A percentile compares a stretch with the other conserved stretches of the same genome.
These are phyloP conservation scores for Zizania palustris DNA, from an alignment of 202 grass and related monocot species.

Conservation along the genomic window DNA sequence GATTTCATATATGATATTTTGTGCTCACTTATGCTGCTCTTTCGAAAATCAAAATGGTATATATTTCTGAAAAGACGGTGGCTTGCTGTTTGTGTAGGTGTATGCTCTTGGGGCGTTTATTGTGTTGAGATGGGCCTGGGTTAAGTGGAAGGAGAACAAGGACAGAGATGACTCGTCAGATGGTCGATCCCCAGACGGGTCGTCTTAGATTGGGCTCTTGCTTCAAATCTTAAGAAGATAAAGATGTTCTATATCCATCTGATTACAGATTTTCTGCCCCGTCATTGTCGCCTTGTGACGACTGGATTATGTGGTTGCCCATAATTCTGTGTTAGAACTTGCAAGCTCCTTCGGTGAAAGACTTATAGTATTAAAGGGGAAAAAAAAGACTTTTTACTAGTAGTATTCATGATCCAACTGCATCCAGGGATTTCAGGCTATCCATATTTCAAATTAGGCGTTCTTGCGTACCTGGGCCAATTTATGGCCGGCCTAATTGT, in stretches of 20 bases:
- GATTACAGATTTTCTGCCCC: conserved; percentile 4
- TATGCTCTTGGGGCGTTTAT: conserved; percentile 80
- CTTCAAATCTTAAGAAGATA: conserved; percentile 20
- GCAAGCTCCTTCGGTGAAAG: neutral
- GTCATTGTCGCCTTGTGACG: neutral
- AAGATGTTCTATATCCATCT: neutral
- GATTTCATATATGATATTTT: neutral
- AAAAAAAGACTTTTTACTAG: neutral
- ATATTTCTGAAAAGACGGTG: neutral
- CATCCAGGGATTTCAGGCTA: too few relatives aligned
- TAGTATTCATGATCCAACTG: neutral
- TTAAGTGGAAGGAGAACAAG: conserved; percentile 68
- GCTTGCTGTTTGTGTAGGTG: conserved; percentile 47
- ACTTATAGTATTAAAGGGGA: neutral
- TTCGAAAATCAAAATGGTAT: neutral
- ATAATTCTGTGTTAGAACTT: neutral
- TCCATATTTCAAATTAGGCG: too few relatives aligned
- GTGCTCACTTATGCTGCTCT: neutral
- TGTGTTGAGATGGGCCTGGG: conserved; percentile 72
- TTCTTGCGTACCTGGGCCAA: neutral
- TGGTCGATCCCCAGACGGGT: conserved; percentile 14
- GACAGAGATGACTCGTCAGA: conserved; percentile 49
- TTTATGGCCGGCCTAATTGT: neutral
- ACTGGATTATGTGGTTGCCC: conserved; percentile 13
- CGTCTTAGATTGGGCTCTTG: conserved; percentile 20